These are phyloP conservation scores for Linderniella brevidens DNA, from an alignment of 257 asterid species.

Conservation along the genomic window DNA sequence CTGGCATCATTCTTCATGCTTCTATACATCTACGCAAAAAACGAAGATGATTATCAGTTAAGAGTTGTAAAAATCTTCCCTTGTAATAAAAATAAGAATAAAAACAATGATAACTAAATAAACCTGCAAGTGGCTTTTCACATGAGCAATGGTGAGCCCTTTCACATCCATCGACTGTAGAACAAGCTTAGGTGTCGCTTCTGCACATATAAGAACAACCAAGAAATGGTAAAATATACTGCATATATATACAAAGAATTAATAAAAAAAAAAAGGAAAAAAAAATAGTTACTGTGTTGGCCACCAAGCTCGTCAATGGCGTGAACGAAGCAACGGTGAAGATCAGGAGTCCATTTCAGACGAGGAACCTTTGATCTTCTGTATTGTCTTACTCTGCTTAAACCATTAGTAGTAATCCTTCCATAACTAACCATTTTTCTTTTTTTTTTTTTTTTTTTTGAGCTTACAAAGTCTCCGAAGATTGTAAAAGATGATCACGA, in stretches of 20 bases:
- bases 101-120: not conserved
- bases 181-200: constrained; percentile 80
- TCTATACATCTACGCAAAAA: constrained; percentile 52
- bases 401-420: constrained; percentile 12
- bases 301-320: constrained; percentile 68
- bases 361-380: constrained; percentile 65
- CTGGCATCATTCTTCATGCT: constrained; percentile 53
- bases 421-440: constrained; percentile 36
- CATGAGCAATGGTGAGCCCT: constrained; percentile 89
- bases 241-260: no score
- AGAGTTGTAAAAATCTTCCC: not conserved
- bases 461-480: no score
- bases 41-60: not conserved
- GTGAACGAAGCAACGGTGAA: constrained; percentile 61
- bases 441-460: no score
- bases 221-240: not conserved
- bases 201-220: constrained; percentile 14
- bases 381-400: constrained; percentile 45
- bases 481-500: no score
- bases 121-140: constrained; percentile 86
- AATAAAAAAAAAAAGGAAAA: not conserved
- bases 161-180: constrained; percentile 71
- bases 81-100: not conserved
- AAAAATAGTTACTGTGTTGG: constrained; percentile 29
- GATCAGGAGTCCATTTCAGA: constrained; percentile 80